Percentiles rank a stretch among this genome's conserved stretches.
Conservation (phyloP, 148 eudicot species). For the Nyssa sinensis region DNA sequence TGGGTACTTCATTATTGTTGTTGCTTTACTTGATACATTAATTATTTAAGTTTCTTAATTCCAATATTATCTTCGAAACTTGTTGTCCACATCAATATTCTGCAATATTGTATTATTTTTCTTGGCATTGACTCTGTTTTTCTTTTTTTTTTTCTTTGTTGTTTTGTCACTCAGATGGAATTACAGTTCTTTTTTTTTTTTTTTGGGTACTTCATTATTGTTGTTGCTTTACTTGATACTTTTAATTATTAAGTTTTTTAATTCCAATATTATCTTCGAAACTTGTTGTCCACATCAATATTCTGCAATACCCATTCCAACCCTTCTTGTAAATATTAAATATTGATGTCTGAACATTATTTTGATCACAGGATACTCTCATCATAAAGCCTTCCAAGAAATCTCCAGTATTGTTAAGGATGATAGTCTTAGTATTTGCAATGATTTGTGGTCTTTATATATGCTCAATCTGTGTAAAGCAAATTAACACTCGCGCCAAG, state of each 20-base stretch:
- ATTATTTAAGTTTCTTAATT: background rate
- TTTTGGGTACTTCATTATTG: background rate
- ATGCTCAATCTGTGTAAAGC: constrained; percentile 75
- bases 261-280: background rate
- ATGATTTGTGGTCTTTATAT: constrained; percentile 66
- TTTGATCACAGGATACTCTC: constrained; percentile 47
- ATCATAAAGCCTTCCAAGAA: constrained; percentile 64
- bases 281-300: background rate
- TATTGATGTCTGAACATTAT: constrained; percentile 15
- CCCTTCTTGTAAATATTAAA: background rate
- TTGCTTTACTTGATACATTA: background rate
- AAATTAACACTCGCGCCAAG: constrained; percentile 35
- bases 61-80: background rate
- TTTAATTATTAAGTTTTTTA: background rate
- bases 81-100: background rate
- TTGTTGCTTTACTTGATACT: background rate
- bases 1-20: background rate
- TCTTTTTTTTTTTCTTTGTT: no score
- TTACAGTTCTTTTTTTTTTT: background rate
- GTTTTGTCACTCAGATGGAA: no score
- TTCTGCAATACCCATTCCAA: background rate
- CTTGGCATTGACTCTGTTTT: background rate
- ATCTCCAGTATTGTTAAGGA: constrained; percentile 58
- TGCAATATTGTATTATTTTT: background rate
- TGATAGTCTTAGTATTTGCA: constrained; percentile 53